Base-by-base conservation (phyloP, 148 eudicot genomes). In the Vaccinium macrocarpon region DNA sequence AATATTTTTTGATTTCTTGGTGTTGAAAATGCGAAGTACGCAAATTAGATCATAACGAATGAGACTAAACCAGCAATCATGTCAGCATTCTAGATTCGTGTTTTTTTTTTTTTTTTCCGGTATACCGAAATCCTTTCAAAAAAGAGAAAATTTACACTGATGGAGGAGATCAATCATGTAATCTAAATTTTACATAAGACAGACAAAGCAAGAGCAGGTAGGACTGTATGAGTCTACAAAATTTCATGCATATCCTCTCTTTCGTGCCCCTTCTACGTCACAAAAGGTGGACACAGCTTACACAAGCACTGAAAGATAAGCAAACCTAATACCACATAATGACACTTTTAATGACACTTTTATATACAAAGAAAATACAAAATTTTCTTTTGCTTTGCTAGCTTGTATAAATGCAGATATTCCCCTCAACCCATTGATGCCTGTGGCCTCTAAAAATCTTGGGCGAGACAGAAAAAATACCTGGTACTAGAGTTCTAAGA, bases 251-350 rank as follows among this genome's bases (percentile, higher is more conserved):
- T 13, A 78, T 49, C 32, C 79, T 48, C 0, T n/a, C 78, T 73
- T 72, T 72, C 27, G 35, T 68, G 38, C 4, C 38, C 38, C 16
- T 27, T 32, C 29, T 68, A 68, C 73, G 29, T 68, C 73, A 77
- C 57, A 50, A 78, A 78, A 78, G 48, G 46, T 14, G 56, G 55
- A 55, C 25, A 55, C 25, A 32, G n/a, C 46, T 46, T 79, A 84
- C 78, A 68, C 71, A 84, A 64, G 50, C 81, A 78, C 55, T 48
- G 32, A 49, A 46, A 57, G 16, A 53, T 25, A 5, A 62, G 76
- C 68, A 68, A 79, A 52, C 82, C 85, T 83, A 83, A 35, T 38
- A 23, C 68, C 68, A 79, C 79, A 23, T 35, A 35, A 35, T 35
- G 70, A 25, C 48, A 59, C n/a, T 14, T 52, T 38, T 35, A 35